These are phyloP conservation scores for Pterocarpus santalinus DNA, from an alignment of 306 rosid genomes.

Conservation along the genomic window DNA sequence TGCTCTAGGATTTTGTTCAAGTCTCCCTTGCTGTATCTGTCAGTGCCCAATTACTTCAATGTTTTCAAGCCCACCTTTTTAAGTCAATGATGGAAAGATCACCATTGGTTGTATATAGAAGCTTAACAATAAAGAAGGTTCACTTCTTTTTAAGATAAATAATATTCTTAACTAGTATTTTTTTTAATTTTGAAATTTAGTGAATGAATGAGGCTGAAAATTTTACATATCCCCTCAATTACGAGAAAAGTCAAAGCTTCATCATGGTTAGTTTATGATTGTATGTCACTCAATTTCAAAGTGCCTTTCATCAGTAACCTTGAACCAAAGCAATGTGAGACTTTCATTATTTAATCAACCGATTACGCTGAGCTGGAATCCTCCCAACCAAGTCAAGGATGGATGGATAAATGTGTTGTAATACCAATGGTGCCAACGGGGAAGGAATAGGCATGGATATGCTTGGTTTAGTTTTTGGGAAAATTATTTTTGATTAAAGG, in stretches of 20 bases:
- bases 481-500: too few relatives aligned
- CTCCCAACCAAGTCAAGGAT: too few relatives aligned
- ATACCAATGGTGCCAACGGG: too few relatives aligned
- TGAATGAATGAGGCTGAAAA: constrained; percentile 1
- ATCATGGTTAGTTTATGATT: neutral
- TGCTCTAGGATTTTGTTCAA: constrained; percentile 28
- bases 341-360: too few relatives aligned
- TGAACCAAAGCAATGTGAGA: too few relatives aligned
- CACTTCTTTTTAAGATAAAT: neutral
- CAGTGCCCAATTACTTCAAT: neutral
- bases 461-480: too few relatives aligned
- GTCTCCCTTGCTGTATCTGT: constrained; percentile 28
- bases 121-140: neutral
- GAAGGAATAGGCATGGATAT: too few relatives aligned
- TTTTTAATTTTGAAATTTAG: neutral
- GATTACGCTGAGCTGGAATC: too few relatives aligned
- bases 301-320: too few relatives aligned
- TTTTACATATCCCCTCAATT: neutral
- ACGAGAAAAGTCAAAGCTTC: neutral
- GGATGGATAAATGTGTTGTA: too few relatives aligned
- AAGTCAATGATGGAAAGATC: constrained; percentile 38
- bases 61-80: constrained; percentile 33
- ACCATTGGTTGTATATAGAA: constrained; percentile 40
- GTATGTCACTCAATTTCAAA: too few relatives aligned
- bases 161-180: neutral